Percentiles rank a stretch among this genome's conserved stretches.
Conservation (phyloP, 1,284 basidiomycete species). For the Melampsora larici-populina region DNA sequence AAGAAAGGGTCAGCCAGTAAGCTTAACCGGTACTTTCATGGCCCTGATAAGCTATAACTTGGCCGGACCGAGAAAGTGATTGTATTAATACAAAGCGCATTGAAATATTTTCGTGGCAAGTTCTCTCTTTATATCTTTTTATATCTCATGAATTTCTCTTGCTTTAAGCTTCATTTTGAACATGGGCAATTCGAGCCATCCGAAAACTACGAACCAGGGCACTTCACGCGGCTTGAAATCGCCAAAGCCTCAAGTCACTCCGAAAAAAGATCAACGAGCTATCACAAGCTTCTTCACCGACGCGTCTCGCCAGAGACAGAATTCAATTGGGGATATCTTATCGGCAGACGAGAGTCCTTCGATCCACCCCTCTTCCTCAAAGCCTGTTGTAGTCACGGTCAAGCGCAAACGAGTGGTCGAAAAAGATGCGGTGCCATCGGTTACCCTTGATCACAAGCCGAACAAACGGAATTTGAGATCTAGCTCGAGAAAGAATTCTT, state of each 20-base stretch:
- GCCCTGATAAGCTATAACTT: no score
- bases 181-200: background rate
- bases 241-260: background rate
- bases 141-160: background rate
- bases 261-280: background rate
- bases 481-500: no score
- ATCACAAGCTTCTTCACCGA: background rate
- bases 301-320: background rate
- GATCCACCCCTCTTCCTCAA: background rate
- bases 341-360: no score
- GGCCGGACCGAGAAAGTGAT: no score
- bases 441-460: background rate
- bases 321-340: no score
- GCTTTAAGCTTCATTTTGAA: background rate
- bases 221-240: background rate
- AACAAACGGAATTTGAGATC: background rate
- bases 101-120: no score
- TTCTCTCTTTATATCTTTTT: no score
- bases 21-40: no score
- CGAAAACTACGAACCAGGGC: background rate
- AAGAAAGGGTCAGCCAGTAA: no score
- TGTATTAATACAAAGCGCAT: no score
- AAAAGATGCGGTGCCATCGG: background rate
- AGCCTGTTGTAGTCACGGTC: background rate
- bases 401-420: background rate